Conservation (phyloP, 331 rosid genomes). For the Malus hybrid region DNA sequence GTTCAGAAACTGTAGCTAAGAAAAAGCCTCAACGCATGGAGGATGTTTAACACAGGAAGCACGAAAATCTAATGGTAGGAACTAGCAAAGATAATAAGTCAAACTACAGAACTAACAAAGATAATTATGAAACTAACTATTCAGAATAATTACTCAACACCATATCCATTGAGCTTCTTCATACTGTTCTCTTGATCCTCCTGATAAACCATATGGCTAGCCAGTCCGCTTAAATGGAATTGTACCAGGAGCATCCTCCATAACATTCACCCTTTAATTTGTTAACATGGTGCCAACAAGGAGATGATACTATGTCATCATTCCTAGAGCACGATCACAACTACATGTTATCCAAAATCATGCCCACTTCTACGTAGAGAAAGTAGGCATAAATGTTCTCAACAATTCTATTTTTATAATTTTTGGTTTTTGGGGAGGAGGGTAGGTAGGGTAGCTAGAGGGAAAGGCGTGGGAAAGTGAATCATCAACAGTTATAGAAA, state of each 20-base stretch:
- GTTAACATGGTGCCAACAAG: constrained; percentile 3
- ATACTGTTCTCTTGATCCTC: not conserved
- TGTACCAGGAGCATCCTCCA: not conserved
- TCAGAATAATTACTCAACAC: not conserved
- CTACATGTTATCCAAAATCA: not conserved
- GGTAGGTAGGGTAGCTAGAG: not conserved
- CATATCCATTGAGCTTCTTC: not conserved
- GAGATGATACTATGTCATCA: not conserved
- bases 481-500: not conserved
- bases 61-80: not conserved
- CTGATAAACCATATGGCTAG: not conserved
- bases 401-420: not conserved
- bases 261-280: not conserved
- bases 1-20: not conserved
- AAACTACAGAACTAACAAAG: too few relatives aligned
- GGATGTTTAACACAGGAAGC: not conserved
- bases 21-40: not conserved
- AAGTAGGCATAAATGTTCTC: not conserved
- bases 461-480: not conserved
- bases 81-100: not conserved
- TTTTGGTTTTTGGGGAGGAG: not conserved
- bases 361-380: not conserved
- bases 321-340: not conserved
- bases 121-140: not conserved
- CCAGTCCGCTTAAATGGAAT: not conserved